Base-by-base conservation (phyloP, 78 protist genomes). In the Dictyostelium intermedium region DNA sequence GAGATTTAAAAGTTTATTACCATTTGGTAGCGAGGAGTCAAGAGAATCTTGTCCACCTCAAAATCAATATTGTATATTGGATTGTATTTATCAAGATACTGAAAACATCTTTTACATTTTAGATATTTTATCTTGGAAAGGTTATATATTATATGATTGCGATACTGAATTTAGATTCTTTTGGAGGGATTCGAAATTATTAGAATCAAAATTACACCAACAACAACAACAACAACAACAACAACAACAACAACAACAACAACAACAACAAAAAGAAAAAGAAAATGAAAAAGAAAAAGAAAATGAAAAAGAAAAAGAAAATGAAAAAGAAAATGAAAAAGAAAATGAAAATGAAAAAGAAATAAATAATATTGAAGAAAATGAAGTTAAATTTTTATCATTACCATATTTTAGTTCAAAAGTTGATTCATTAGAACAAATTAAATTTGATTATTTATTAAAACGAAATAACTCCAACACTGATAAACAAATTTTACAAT, bases 101-200 rank as follows among this genome's bases (percentile, higher is more conserved):
- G 39, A 34, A 45, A 6, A 32, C 0, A 76, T 30, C 1, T 63
- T 76, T 23, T 91, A 82, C 61, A 91, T 96, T 14, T 47, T 96
- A 18, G 97, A 96, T 47, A 45, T 96, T 27, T 56, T 96, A 89
- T 74, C 91, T 45, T 96, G 97, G 97, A 85, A 91, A 78, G 97
- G 89, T 27, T 85, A 85, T 30, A 37, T 78, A 13, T 27, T 81
- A 27, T 93, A 91, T 20, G 97, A 96, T 70, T 92, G 91, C 27
- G 84, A 84, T 13, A 92, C 92, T 2, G 97, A 96, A 30, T 96
- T 96, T 81, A 80, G 97, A 76, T 85, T 85, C 92, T 94, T 94
- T 80, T 94, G 96, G 96, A 84, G 63, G 69, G 37, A 80, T 30
- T 18, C 63, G n/a, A 93, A 93, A 81, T 70, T 93, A 13, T 9